Percentiles rank a stretch among this genome's conserved stretches.
These are phyloP conservation scores for Melanomma pulvis-pyrius DNA, from an alignment of 495 filamentous ascomycete genomes.

Conservation along the genomic window DNA sequence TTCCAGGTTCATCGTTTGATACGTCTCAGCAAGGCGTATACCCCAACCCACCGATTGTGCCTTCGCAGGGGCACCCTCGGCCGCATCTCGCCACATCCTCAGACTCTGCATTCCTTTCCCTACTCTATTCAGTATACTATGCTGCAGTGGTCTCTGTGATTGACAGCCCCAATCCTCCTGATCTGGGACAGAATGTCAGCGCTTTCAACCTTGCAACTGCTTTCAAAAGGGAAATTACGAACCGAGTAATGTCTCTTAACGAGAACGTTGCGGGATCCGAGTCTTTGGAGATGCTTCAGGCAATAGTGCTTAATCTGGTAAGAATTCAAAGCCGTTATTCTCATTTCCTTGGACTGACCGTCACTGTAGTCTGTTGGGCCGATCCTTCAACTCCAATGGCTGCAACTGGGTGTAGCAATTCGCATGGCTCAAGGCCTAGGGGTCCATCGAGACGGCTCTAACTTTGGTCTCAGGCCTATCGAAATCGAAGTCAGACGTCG, in stretches of 20 bases:
- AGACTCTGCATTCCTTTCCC: constrained; percentile 4
- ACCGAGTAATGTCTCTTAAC: constrained; percentile 6
- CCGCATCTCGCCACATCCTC: not conserved
- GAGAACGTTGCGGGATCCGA: not conserved
- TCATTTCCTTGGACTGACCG: not conserved
- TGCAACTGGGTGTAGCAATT: constrained; percentile 14
- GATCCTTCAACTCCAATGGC: constrained; percentile 8
- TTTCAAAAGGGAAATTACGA: constrained; percentile 15
- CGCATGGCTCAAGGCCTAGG: constrained; percentile 27
- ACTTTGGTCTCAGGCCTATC: constrained; percentile 20
- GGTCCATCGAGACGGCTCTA: constrained; percentile 23
- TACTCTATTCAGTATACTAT: constrained; percentile 28
- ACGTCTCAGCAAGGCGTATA: not conserved
- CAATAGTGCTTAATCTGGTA: constrained; percentile 27
- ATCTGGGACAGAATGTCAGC: constrained; percentile 19
- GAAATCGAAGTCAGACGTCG: constrained; percentile 27
- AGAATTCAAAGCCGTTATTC: not conserved
- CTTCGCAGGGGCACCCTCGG: not conserved
- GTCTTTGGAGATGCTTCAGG: constrained; percentile 28
- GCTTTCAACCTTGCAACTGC: constrained; percentile 5
- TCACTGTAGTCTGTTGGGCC: not conserved
- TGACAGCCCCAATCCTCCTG: constrained; percentile 10
- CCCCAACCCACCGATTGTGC: not conserved
- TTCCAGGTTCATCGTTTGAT: constrained; percentile 2
- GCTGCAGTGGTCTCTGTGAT: constrained; percentile 22